Percentiles rank a stretch among this genome's conserved stretches.
These are phyloP conservation scores for Ajuga chamaepitys DNA, from an alignment of 257 asterid genomes.

Conservation along the genomic window DNA sequence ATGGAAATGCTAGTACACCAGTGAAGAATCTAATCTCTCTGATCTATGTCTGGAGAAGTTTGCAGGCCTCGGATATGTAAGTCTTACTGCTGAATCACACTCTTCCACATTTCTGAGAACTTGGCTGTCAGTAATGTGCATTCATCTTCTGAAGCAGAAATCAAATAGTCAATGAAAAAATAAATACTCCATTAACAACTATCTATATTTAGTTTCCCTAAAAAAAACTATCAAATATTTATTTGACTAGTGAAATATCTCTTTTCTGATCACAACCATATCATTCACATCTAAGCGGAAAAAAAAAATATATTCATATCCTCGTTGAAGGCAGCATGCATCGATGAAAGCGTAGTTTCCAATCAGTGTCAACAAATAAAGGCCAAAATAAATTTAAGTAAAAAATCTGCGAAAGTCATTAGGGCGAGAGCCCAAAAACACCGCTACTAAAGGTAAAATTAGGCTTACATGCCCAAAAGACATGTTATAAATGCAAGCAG, in stretches of 20 bases:
- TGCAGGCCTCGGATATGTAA: no score
- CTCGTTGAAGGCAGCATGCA: no score
- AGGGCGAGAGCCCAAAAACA: background rate
- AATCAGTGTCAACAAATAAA: background rate
- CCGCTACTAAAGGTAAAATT: background rate
- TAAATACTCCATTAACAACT: background rate
- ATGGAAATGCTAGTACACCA: no score
- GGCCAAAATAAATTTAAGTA: background rate
- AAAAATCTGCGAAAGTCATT: background rate
- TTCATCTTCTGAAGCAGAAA: conserved; percentile 24
- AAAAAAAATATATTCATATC: background rate
- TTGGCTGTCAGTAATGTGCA: conserved; percentile 15
- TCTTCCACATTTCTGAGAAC: conserved; percentile 41
- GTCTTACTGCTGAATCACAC: conserved; percentile 22
- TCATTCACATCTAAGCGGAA: background rate
- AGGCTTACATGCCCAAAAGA: background rate
- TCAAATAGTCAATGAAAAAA: conserved; percentile 5
- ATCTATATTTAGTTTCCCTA: background rate
- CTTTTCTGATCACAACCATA: no score
- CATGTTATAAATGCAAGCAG: background rate
- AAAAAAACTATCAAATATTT: background rate
- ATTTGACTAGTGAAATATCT: no score
- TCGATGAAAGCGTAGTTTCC: no score
- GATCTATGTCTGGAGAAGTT: no score
- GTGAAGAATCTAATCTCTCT: no score